Conservation (phyloP, 1,284 basidiomycete genomes). For the Exobasidium rhododendri region DNA sequence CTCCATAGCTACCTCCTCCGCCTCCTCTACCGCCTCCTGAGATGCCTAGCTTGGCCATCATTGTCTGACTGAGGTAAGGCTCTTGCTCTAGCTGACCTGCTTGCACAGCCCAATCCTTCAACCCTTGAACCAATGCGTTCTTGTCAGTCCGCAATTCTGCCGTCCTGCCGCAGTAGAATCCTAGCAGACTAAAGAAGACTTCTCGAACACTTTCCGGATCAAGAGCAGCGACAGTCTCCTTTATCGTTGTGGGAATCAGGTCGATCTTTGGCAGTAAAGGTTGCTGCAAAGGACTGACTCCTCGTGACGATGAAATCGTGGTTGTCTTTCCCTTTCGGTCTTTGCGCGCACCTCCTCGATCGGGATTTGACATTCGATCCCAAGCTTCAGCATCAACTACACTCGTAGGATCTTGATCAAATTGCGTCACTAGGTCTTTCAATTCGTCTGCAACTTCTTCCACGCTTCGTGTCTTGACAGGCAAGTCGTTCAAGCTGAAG, state of each 20-base stretch:
- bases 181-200: constrained; percentile 26
- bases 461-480: constrained; percentile 65
- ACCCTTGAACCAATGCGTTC: constrained; percentile 25
- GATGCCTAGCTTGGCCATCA: constrained; percentile 32
- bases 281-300: background rate
- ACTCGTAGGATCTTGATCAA: constrained; percentile 60
- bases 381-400: constrained; percentile 16
- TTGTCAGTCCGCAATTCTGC: constrained; percentile 29
- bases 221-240: constrained; percentile 20
- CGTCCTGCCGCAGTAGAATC: constrained; percentile 29
- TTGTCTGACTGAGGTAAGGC: constrained; percentile 27
- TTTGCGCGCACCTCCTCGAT: background rate
- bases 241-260: constrained; percentile 12
- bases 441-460: constrained; percentile 62
- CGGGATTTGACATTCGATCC: background rate
- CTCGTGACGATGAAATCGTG: constrained; percentile 16
- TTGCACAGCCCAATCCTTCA: constrained; percentile 32
- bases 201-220: constrained; percentile 14
- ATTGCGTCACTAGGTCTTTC: constrained; percentile 59
- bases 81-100: constrained; percentile 22
- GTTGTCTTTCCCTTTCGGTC: constrained; percentile 13
- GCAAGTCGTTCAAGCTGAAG: constrained; percentile 67
- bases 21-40: constrained; percentile 10
- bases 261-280: background rate
- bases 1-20: background rate